phyloP scores from a whole-genome alignment of 768 basidiomycete species.

The Amanita pseudoporphyria region DNA sequence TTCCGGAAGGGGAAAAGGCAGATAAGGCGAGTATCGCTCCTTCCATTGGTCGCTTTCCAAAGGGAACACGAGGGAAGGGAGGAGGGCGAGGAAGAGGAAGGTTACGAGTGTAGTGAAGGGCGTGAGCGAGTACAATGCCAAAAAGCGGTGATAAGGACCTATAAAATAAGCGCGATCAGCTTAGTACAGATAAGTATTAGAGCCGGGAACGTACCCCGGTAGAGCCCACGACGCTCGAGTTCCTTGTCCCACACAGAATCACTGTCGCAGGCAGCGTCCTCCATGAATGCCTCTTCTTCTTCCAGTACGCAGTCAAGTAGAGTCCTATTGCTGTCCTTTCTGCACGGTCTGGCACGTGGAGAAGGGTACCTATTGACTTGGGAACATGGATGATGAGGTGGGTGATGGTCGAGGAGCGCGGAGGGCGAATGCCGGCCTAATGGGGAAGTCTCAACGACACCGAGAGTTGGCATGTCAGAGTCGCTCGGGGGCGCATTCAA shows the following conservation, averaged over 20 bases:
- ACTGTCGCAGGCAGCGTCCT: background rate
- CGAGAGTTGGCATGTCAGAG: too few relatives aligned
- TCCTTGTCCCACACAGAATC: slow-evolving; percentile 18
- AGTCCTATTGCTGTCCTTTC: background rate
- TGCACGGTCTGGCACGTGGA: background rate
- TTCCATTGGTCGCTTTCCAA: slow-evolving; percentile 15
- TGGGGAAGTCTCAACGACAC: background rate
- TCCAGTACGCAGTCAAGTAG: slow-evolving; percentile 1
- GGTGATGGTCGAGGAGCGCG: too few relatives aligned
- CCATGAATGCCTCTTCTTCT: background rate
- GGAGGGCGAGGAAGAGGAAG: slow-evolving; percentile 38
- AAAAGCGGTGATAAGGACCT: slow-evolving; percentile 56
- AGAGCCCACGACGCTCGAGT: slow-evolving; percentile 22
- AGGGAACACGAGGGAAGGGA: slow-evolving; percentile 43
- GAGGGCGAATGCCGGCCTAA: too few relatives aligned
- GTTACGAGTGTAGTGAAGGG: slow-evolving; percentile 42
- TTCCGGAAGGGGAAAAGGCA: slow-evolving; percentile 60
- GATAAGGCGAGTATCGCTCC: slow-evolving; percentile 35
- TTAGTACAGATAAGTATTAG: background rate
- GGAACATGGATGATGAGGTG: background rate
- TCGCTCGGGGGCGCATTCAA: too few relatives aligned
- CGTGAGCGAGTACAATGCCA: slow-evolving; percentile 51
- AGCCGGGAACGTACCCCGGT: slow-evolving; percentile 17
- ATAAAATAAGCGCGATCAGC: slow-evolving; percentile 3
- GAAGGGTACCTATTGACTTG: background rate